Base-by-base conservation (phyloP, 2,329 filamentous ascomycete species). In the Pseudofabraea citricarpa region DNA sequence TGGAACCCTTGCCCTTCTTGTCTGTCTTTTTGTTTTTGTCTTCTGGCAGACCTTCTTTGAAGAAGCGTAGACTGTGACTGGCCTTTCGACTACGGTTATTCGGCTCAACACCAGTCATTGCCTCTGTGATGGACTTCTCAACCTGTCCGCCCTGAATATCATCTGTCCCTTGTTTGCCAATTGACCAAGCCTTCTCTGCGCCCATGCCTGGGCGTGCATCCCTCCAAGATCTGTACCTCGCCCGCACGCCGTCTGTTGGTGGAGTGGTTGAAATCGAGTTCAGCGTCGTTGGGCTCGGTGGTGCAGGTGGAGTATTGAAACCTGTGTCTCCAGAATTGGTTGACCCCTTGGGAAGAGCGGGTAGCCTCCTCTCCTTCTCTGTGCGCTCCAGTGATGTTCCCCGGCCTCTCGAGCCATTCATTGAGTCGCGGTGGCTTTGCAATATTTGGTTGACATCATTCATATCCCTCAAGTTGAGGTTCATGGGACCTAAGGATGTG, bases 41-140 rank as follows among this genome's bases (percentile, higher is more conserved):
- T 41, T 81, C 75, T 3, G 78, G 77, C 15, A 83, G 64, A 24
- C 78, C 80, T 60, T 84, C 79, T 48, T 79, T 81, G 67, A 85
- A 85, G 55, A 84, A 81, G 2, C 81, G 72, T 45, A 85, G 65
- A 51, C 78, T 82, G 60, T 84, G 80, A 54, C 79, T 84, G 29
- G 81, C 75, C 61, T 84, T 85, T 52, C 81, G 75, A 55, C 80
- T 87, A 41, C 81, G 75, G 36, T 75, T 75, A 54, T 77, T 81
- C 32, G 71, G 77, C 54, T 83, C 79, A n/a, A 75, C 66, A 2
- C 79, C 78, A 15, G 76, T 72, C 56, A 83, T 69, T 21, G 75
- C 76, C 49, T 82, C 77, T 5, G 76, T 70, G 40, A 83, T 76
- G n/a, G 78, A 81, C 58, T 81, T 77, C 52, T 83, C 79, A 6